These are phyloP conservation scores for Pinus tabuliformis DNA, from an alignment of 75 land plant species.

Conservation along the genomic window DNA sequence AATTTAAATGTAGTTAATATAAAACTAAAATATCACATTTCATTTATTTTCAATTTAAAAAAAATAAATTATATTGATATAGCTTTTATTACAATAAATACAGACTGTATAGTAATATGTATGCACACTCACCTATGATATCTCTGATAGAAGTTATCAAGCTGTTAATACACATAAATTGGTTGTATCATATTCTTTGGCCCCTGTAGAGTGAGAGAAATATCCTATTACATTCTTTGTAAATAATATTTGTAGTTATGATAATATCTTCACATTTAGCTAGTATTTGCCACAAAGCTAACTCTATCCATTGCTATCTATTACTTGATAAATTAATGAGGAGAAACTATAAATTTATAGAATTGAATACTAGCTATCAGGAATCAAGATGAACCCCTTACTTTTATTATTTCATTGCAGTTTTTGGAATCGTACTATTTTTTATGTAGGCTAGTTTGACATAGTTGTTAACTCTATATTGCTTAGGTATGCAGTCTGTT, in stretches of 20 bases:
- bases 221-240: neutral
- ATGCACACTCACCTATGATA: no score
- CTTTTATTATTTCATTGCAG: conserved; percentile 35
- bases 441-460: conserved; percentile 35
- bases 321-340: neutral
- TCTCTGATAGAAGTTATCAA: no score
- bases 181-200: no score
- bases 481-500: conserved; percentile 40
- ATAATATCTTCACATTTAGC: neutral
- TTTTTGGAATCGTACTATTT: conserved; percentile 10
- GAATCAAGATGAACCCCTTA: conserved; percentile 12
- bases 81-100: no score
- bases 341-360: neutral
- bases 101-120: neutral
- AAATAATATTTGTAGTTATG: neutral
- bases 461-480: conserved; percentile 26
- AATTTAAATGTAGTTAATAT: no score
- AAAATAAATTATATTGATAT: no score
- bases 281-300: neutral
- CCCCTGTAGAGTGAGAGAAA: no score
- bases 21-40: no score
- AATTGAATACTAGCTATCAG: neutral
- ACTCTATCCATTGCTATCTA: neutral
- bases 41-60: no score
- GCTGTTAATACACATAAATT: no score